Base-by-base conservation (phyloP, 2,329 filamentous ascomycete species). In the Colletotrichum sp. region DNA sequence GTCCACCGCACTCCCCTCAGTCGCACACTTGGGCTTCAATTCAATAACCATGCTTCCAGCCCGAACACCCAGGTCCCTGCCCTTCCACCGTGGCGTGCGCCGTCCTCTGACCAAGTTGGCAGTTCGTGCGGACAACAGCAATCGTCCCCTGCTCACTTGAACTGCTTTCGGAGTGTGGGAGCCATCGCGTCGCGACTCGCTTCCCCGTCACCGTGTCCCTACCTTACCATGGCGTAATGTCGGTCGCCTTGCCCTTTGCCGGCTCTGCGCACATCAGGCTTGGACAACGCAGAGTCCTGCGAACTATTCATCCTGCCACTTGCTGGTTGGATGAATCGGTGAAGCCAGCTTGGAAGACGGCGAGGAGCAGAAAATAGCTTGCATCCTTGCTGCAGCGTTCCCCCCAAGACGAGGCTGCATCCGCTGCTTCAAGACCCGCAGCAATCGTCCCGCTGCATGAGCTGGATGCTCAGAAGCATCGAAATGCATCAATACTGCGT, bases 1-100 rank as follows among this genome's bases (percentile, higher is more conserved):
- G 32, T 48, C 68, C 55, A 30, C 59, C 55, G 32, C 55, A 30
- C 55, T 19, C 22, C 30, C 28, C 39, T 52, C n/a, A 12, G 48
- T 60, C 12, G 13, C 25, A 28, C 28, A 30, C 19, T 75, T 75
- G 72, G 72, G 72, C 61, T 68, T 71, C 72, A 65, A 75, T 66
- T 39, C 16, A 68, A 39, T 52, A 36, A 65, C 16, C 27, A 13
- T 34, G 36, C 12, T 25, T 32, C 36, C 67, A 65, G 48, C 32
- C 44, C 44, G 48, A 73, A 36, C 55, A 70, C 30, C 71, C 66
- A 39, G 36, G 66, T n/a, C 66, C 71, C 39, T 30, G 65, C 36
- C 25, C 25, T 64, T 44, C 39, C 55, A 34, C 32, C 55, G 34
- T 59, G 36, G 30, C 59, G 25, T 69, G n/a, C 32, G 27, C 16